These are phyloP conservation scores for Rosa hybrid DNA, from an alignment of 331 rosid genomes.

Conservation along the genomic window DNA sequence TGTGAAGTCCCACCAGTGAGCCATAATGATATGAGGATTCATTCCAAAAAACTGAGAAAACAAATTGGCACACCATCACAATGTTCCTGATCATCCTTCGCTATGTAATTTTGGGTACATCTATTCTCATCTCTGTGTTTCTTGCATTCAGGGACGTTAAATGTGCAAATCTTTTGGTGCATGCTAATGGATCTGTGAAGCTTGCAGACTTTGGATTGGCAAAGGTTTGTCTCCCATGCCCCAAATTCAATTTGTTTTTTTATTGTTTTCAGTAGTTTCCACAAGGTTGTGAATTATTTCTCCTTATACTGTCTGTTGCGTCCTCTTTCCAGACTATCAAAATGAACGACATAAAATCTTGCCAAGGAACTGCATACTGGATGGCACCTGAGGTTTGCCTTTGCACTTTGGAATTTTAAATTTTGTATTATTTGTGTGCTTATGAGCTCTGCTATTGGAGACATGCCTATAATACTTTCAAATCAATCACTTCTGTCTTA, in stretches of 20 bases:
- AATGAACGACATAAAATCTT: slow-evolving; percentile 70
- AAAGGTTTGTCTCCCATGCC: slow-evolving; percentile 56
- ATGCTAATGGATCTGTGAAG: slow-evolving; percentile 90
- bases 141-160: slow-evolving; percentile 73
- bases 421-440: slow-evolving; percentile 15
- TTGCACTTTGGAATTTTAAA: slow-evolving; percentile 13
- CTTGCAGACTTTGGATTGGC: slow-evolving; percentile 99
- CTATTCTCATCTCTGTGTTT: slow-evolving; percentile 10
- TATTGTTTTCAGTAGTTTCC: slow-evolving; percentile 13
- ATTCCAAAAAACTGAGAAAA: slow-evolving; percentile 13
- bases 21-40: background rate
- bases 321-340: slow-evolving; percentile 63
- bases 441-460: slow-evolving; percentile 14
- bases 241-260: background rate
- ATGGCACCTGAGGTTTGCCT: slow-evolving; percentile 91
- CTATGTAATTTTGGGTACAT: background rate
- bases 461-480: background rate
- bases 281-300: slow-evolving; percentile 16
- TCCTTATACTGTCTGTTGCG: slow-evolving; percentile 16
- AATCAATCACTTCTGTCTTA: background rate
- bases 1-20: slow-evolving; percentile 9
- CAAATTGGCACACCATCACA: slow-evolving; percentile 5
- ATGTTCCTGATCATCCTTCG: background rate
- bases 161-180: slow-evolving; percentile 94
- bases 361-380: slow-evolving; percentile 83